Base-by-base conservation (phyloP, 768 basidiomycete species). In the Ramaria rubella region DNA sequence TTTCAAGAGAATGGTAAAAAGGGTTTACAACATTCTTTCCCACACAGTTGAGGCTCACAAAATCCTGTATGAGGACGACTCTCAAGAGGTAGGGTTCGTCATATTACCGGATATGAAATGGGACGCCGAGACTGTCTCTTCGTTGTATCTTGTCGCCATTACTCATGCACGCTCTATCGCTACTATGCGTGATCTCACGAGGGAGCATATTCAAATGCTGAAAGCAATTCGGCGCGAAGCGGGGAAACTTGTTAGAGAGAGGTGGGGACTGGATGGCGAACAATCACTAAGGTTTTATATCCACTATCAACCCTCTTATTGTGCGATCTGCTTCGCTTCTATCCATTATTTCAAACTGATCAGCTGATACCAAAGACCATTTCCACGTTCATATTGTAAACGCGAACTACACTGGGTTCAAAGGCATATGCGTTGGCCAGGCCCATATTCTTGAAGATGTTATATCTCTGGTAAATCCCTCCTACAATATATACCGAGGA, bases 21-120 rank as follows among this genome's bases (percentile, higher is more conserved):
- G 94, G 94, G 87, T 97, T 3, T 79, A 84, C 59, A 86, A 93
- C 60, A 88, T 98, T 52, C 75, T 97, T 4, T 76, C 75, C 0
- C 90, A 93, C 7, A 70, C 73, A 30, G 85, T 89, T 4, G 93
- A 97, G 68, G 77, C 79, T 19, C 79, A 85, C 15, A 83, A 85
- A 43, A 69, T 97, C 23, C 70, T 96, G 19, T 85, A 77, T 64
- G 78, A 84, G 17, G 75, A 79, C 46, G 59, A 69, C 1, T 78
- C 76, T 12, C 68, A 79, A 0, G 75, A 78, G 5, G 61, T 58
- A 3, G 81, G 80, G 29, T 96, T 88, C 64, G 61, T 95, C 36
- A 83, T 99, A 55, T 71, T 96, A 0, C 95, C 95, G 0, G 95
- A 99, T 70, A 87, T 96, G 82, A 98, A 97, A 73, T 98, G 95